These are phyloP conservation scores for Agrostemma githago DNA, from an alignment of 148 eudicot genomes.

Conservation along the genomic window DNA sequence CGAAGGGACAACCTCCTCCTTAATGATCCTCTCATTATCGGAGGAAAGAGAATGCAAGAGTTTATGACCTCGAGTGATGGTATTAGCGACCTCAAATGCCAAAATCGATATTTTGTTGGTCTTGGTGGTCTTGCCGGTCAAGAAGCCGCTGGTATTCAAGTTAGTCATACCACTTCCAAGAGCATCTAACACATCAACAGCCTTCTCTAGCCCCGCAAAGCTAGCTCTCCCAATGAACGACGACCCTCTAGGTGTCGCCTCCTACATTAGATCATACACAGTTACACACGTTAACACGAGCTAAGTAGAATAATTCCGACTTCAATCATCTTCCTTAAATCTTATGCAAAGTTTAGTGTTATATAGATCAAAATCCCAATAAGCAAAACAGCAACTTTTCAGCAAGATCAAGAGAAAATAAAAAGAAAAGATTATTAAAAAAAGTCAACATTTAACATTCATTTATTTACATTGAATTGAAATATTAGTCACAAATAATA, in stretches of 20 bases:
- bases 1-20: constrained; percentile 60
- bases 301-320: neutral
- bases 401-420: neutral
- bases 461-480: too few species aligned
- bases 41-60: constrained; percentile 67
- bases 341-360: neutral
- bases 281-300: neutral
- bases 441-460: too few species aligned
- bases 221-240: constrained; percentile 87
- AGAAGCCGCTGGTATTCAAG: constrained; percentile 72
- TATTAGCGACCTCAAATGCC: constrained; percentile 96
- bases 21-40: constrained; percentile 55
- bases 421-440: too few species aligned
- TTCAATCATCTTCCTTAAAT: neutral
- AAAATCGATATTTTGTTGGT: constrained; percentile 69
- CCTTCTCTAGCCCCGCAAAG: constrained; percentile 66
- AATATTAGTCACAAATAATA: too few species aligned
- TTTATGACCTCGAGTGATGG: constrained; percentile 68
- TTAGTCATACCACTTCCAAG: constrained; percentile 87
- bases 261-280: neutral
- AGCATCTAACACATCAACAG: constrained; percentile 86
- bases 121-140: constrained; percentile 55
- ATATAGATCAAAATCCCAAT: neutral
- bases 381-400: neutral
- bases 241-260: constrained; percentile 56